Conservation (phyloP, 31 red algal species). For the Asparagopsis taxiformis region DNA sequence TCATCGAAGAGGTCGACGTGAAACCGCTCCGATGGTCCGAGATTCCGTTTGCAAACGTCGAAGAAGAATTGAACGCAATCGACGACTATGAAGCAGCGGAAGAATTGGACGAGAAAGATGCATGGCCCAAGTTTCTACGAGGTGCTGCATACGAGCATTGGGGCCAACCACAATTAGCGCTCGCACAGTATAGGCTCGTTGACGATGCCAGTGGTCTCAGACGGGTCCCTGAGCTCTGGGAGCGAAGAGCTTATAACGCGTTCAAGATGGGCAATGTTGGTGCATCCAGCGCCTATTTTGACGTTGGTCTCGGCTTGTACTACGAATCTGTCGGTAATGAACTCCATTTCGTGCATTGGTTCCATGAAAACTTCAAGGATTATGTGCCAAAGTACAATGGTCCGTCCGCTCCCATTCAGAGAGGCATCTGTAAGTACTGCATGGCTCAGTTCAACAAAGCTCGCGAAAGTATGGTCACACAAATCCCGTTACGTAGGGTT, state of each 20-base stretch:
- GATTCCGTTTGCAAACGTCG: slow-evolving; percentile 45
- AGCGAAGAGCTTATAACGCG: slow-evolving; percentile 59
- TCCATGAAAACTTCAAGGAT: slow-evolving; percentile 62
- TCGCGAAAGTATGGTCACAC: slow-evolving; percentile 43
- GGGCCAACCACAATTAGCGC: slow-evolving; percentile 64
- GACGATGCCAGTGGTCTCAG: slow-evolving; percentile 8
- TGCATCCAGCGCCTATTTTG: slow-evolving; percentile 35
- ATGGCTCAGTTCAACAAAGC: slow-evolving; percentile 20
- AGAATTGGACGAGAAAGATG: slow-evolving; percentile 27
- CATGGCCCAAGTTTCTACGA: slow-evolving; percentile 78
- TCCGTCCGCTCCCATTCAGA: slow-evolving; percentile 38
- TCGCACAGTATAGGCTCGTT: slow-evolving; percentile 46
- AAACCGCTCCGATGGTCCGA: slow-evolving; percentile 54
- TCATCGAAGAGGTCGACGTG: neutral
- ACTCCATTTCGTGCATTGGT: slow-evolving; percentile 67
- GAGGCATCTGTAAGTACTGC: slow-evolving; percentile 69
- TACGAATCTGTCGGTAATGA: slow-evolving; percentile 54
- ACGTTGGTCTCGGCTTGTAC: slow-evolving; percentile 30
- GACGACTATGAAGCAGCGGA: slow-evolving; percentile 66
- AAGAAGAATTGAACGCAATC: slow-evolving; percentile 63
- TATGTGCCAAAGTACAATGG: slow-evolving; percentile 63
- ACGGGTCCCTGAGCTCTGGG: slow-evolving; percentile 62
- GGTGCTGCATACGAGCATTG: slow-evolving; percentile 81
- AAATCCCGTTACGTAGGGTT: slow-evolving; percentile 1
- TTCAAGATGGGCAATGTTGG: slow-evolving; percentile 70